Conservation (phyloP, 495 filamentous ascomycete genomes). For the Penicillium goetzii region DNA sequence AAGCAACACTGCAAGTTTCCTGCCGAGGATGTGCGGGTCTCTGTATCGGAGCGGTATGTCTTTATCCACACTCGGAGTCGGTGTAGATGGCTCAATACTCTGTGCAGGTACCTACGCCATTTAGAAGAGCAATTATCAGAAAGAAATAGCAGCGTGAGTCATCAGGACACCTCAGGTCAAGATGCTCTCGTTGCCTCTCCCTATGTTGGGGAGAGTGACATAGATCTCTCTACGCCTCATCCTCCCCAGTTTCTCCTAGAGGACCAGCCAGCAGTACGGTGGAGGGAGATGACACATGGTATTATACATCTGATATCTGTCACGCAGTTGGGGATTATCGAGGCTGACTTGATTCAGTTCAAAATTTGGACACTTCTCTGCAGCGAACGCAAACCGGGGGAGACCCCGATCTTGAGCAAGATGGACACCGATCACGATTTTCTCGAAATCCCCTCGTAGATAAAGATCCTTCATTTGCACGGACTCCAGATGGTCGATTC, state of each 20-base stretch:
- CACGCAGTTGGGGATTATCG: background rate
- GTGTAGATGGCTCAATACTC: constrained; percentile 9
- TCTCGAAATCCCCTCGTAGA: constrained; percentile 38
- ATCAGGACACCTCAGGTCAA: background rate
- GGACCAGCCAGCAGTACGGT: constrained; percentile 8
- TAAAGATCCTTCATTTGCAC: constrained; percentile 34
- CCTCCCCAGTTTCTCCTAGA: constrained; percentile 13
- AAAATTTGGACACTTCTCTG: constrained; percentile 15
- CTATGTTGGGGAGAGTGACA: constrained; percentile 12
- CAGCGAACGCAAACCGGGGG: background rate
- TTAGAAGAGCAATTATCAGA: constrained; percentile 9
- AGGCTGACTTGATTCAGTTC: background rate
- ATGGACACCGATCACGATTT: constrained; percentile 28
- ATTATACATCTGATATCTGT: background rate
- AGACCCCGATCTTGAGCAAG: constrained; percentile 21
- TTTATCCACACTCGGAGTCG: background rate
- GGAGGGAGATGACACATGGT: constrained; percentile 17
- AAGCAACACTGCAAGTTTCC: constrained; percentile 39
- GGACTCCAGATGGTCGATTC: constrained; percentile 35
- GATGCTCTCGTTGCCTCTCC: constrained; percentile 1
- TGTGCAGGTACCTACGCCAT: constrained; percentile 26
- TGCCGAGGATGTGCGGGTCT: constrained; percentile 35
- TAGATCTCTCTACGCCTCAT: constrained; percentile 12
- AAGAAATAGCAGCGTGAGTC: background rate
- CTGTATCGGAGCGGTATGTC: constrained; percentile 38